Evolutionary conservation across 208 protist genomes (phyloP).

Genomic region (Trichomonas vaginalis): DNA sequence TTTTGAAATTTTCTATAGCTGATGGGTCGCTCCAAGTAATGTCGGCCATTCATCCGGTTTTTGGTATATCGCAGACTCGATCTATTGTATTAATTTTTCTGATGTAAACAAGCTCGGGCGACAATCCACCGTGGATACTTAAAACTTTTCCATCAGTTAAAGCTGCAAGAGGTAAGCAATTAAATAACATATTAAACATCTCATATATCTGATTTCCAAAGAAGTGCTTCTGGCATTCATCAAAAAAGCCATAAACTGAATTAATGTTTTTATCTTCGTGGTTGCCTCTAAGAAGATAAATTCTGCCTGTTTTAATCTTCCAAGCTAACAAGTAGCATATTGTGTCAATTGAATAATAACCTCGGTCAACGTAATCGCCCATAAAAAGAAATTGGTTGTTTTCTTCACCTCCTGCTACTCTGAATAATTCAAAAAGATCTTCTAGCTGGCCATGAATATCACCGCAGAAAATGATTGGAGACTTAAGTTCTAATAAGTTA

Average conservation of each 20-base stretch:
- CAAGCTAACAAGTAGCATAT: background rate
- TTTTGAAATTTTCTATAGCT: slow-evolving; percentile 55
- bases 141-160: slow-evolving; percentile 31
- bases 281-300: slow-evolving; percentile 70
- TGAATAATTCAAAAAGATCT: slow-evolving; percentile 16
- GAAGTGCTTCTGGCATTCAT: slow-evolving; percentile 63
- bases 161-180: slow-evolving; percentile 58
- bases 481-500: slow-evolving; percentile 26
- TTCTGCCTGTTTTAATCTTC: slow-evolving; percentile 46
- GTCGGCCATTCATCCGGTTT: slow-evolving; percentile 43
- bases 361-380: too few species aligned
- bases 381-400: background rate
- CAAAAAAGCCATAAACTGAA: slow-evolving; percentile 70
- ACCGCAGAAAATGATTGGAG: slow-evolving; percentile 29
- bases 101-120: background rate
- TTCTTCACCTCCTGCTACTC: background rate
- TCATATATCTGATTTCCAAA: slow-evolving; percentile 59
- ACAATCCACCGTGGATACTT: background rate
- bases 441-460: slow-evolving; percentile 17
- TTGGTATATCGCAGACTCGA: slow-evolving; percentile 46
- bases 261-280: slow-evolving; percentile 74
- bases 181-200: slow-evolving; percentile 61
- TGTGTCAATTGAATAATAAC: background rate
- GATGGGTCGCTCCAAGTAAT: slow-evolving; percentile 72
- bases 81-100: slow-evolving; percentile 58